A percentile compares a stretch with the other conserved stretches of the same genome.
phyloP scores from a whole-genome alignment of 176 grass and related monocot genomes.

The Coix lacrymajobi region DNA sequence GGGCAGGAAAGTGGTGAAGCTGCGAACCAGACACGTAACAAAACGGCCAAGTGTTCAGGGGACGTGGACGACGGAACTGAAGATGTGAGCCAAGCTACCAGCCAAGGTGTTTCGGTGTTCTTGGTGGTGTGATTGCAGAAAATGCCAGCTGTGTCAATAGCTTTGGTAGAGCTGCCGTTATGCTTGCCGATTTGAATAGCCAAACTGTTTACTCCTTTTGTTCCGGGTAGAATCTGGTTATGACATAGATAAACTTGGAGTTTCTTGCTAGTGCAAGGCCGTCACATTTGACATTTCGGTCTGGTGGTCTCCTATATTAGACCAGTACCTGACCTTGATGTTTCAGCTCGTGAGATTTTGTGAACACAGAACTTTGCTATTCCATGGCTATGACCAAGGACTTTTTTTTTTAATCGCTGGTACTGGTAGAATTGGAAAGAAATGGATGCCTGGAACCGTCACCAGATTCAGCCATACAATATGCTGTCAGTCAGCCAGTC shows the following conservation, averaged over 20 bases:
- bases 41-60: constrained; percentile 81
- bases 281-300: background rate
- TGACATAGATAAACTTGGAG: background rate
- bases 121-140: too few relatives aligned
- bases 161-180: background rate
- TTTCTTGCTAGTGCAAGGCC: background rate
- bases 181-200: background rate
- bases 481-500: background rate
- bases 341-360: background rate
- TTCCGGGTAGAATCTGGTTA: background rate
- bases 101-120: background rate
- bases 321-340: background rate
- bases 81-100: constrained; percentile 48
- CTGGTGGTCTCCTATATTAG: background rate
- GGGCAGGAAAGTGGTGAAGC: constrained; percentile 85
- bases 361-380: background rate
- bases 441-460: background rate
- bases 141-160: background rate
- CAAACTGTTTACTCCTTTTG: background rate
- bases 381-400: background rate
- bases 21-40: constrained; percentile 70
- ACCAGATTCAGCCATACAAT: background rate
- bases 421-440: background rate
- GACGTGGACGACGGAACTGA: constrained; percentile 74
- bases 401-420: background rate